These are phyloP conservation scores for Exophiala alcalophila DNA, from an alignment of 2,329 filamentous ascomycete genomes.

Conservation along the genomic window DNA sequence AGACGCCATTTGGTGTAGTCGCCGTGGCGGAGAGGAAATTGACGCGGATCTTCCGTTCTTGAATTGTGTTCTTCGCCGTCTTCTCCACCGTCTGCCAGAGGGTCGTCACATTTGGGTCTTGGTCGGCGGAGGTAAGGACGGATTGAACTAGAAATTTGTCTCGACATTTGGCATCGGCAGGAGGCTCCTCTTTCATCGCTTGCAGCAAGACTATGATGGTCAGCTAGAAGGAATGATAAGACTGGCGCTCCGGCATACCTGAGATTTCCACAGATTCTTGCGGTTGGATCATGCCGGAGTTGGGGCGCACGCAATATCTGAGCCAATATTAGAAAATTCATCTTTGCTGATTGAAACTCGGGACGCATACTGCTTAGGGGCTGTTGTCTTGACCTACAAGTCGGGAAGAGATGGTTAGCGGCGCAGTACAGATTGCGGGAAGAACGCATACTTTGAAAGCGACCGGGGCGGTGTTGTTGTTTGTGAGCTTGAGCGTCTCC, in stretches of 20 bases:
- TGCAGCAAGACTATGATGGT: constrained; percentile 74
- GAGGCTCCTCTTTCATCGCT: constrained; percentile 94
- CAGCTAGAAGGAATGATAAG: constrained; percentile 5
- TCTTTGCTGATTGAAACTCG: constrained; percentile 1
- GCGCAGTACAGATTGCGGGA: constrained; percentile 13
- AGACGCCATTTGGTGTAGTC: constrained; percentile 37
- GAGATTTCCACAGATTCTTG: constrained; percentile 88
- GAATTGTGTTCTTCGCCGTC: constrained; percentile 70
- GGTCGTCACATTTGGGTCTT: constrained; percentile 74
- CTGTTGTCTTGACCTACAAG: constrained; percentile 90
- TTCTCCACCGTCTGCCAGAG: constrained; percentile 79
- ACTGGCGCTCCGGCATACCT: constrained; percentile 52
- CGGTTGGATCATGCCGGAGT: constrained; percentile 92
- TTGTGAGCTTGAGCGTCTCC: constrained; percentile 58
- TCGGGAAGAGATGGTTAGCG: constrained; percentile 4
- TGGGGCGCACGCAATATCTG: constrained; percentile 96
- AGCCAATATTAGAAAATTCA: constrained; percentile 30
- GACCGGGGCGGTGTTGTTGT: constrained; percentile 56
- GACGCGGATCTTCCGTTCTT: constrained; percentile 95
- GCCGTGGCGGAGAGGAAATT: constrained; percentile 70
- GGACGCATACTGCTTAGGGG: constrained; percentile 85
- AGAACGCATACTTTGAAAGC: constrained; percentile 56
- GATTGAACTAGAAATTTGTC: constrained; percentile 98
- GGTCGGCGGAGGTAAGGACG: constrained; percentile 75
- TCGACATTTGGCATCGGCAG: constrained; percentile 80